Evolutionary conservation across 2,329 filamentous ascomycete genomes (phyloP), one percentile per base, ranked within the genome.

Genomic region (Parastagonospora nodorum): DNA sequence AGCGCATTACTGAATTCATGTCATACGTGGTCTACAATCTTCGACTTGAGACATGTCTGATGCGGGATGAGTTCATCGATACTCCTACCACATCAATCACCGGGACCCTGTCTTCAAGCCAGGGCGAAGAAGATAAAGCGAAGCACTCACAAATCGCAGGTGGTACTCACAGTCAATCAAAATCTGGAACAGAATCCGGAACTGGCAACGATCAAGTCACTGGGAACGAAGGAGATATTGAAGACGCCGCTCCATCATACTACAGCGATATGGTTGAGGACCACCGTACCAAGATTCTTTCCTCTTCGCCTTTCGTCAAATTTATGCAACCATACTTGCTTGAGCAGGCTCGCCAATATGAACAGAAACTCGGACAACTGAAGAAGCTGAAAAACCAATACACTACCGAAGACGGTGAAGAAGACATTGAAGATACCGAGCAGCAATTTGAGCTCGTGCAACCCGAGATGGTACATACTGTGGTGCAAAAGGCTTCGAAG

Each of bases 11-110:
- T 9, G 94, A 99, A 69, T 97, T 99, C 69, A 97, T 99, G 93
- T 89, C 95, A 32, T 99, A 97, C 63, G 95, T 99, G 15, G 92
- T 97, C 10, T 99, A 99, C 75, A 99, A 97, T 64, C 80, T 99
- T 45, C 96, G 96, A 69, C 82, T 99, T 11, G 94, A 99, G 75
- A 96, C 94, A 1, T 96, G 90, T 62, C 79, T 99, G 39, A 90
- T 99, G 83, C 84, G 90, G 45, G 94, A 99, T 71, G 92, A 96
- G 64, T 96, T 91, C 61, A 88, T 96, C 12, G 84, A 92, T 55
- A 88, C 95, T 16, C 92, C 92, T 1, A 82, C 82, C 27, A 77
- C 81, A 8, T 81, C 84, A 2, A 69, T 78, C 64, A 80, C 65
- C n/a, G 68, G 67, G 3, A 69, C 67, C 19, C 45, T 68, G 15